Base-by-base conservation (phyloP, 2,329 filamentous ascomycete genomes). In the Eurotiales sp. region DNA sequence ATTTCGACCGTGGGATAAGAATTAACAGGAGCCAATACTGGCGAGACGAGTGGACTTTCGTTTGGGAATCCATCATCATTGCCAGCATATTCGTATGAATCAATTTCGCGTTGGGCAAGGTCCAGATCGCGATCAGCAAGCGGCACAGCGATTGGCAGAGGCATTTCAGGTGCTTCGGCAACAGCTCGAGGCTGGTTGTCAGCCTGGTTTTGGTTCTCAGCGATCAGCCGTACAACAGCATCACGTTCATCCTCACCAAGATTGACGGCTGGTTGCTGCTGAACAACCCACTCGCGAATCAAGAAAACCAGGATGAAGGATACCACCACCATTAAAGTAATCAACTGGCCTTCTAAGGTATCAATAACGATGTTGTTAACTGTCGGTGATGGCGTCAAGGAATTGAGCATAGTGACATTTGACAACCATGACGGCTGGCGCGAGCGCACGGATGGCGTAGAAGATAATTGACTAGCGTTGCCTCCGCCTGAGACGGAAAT, bases 301-400 rank as follows among this genome's bases (percentile, higher is more conserved):
- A 99, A 73, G 59, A 99, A 99, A 37, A 99, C 85, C n/a, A 99
- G 75, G 53, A 99, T 96, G 69, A 97, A 99, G 52, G 87, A 90
- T 40, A 96, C 80, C 7, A 99, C 92, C 46, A 97, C 89, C 10
- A 95, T 74, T 5, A 96, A 74, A 0, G 92, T 99, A 59, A 99
- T 96, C 43, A 97, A 82, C 64, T 96, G 91, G 3, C 93, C 93
- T 72, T 99, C 93, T 3, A 96, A 74, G 1, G 92, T 82, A 59
- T 90, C 86, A 47, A 97, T 84, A 14, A 96, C 72, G 46, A 87
- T 79, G 43, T 86, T 83, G 67, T 97, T 97, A 52, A 95, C 64
- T 12, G 80, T 76, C 1, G 86, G 78, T 44, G 84, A 88, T 4
- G 83, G 76, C 0, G 90, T 95, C 49, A 81, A 63, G 2, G 65